phyloP scores from a whole-genome alignment of 441 rosid genomes.

The Populus tomentosa region DNA sequence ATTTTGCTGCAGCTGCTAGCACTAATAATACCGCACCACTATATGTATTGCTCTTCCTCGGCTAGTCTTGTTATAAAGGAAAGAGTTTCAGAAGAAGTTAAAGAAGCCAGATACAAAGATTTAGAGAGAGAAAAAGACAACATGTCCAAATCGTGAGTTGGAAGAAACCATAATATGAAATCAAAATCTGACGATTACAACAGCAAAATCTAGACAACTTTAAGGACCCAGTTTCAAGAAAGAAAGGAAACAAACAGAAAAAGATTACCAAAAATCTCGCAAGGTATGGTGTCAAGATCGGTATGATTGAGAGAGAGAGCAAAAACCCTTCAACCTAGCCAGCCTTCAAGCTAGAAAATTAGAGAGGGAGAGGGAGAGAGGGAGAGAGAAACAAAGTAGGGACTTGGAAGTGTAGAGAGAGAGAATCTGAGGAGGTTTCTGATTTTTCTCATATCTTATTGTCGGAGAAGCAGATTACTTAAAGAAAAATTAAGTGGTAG shows the following conservation, averaged over 20 bases:
- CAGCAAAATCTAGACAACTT: constrained; percentile 23
- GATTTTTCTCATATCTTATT: constrained; percentile 28
- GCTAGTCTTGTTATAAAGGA: neutral
- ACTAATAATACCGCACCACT: neutral
- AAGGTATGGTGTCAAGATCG: constrained; percentile 17
- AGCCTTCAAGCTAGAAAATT: constrained; percentile 21
- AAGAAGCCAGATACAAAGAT: neutral
- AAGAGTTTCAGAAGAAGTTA: neutral
- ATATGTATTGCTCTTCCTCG: neutral
- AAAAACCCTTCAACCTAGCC: constrained; percentile 26
- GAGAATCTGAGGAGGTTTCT: constrained; percentile 25
- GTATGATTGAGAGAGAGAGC: constrained; percentile 10
- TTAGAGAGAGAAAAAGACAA: neutral
- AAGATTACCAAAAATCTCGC: constrained; percentile 35
- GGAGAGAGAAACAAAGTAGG: neutral
- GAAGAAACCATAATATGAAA: constrained; percentile 19
- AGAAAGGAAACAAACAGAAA: constrained; percentile 6
- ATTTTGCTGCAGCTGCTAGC: neutral
- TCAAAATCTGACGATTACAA: constrained; percentile 7
- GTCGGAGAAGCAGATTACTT: constrained; percentile 35
- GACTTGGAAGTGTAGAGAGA: neutral
- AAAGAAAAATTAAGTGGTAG: neutral
- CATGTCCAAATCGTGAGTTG: constrained; percentile 1
- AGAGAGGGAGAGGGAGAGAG: constrained; percentile 4
- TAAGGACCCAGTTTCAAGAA: constrained; percentile 14